Evolutionary conservation across 306 rosid species (phyloP).

Genomic region (Cicer bijugum): DNA sequence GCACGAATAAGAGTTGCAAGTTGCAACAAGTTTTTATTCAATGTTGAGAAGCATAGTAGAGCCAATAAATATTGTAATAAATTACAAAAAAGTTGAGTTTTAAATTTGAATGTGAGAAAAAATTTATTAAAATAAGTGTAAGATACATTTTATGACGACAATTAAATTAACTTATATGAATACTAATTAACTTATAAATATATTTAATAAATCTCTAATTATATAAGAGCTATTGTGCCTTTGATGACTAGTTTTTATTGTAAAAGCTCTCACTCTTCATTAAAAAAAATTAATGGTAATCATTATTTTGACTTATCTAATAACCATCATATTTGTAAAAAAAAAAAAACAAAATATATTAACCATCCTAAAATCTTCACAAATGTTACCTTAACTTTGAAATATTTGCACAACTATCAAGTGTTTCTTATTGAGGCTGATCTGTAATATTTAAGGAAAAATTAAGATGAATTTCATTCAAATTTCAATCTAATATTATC

Average conservation of each 20-base stretch:
- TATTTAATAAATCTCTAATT: no score
- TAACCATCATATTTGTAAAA: background rate
- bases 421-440: background rate
- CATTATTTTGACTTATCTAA: background rate
- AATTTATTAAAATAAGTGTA: no score
- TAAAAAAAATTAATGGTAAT: background rate
- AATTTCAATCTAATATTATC: background rate
- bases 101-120: no score
- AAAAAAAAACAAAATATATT: background rate
- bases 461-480: background rate
- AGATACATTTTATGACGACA: no score
- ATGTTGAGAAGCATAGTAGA: no score
- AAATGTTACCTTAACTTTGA: background rate
- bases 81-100: no score
- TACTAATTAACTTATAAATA: no score
- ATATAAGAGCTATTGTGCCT: background rate
- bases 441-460: background rate
- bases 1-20: background rate
- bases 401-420: background rate
- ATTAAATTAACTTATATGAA: no score
- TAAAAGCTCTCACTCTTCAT: background rate
- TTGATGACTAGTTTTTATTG: background rate
- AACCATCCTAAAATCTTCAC: background rate
- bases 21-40: background rate
- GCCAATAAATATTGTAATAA: no score